Evolutionary conservation across 202 grass and related monocot genomes (phyloP).

Genomic region (Saccharum hybrid): DNA sequence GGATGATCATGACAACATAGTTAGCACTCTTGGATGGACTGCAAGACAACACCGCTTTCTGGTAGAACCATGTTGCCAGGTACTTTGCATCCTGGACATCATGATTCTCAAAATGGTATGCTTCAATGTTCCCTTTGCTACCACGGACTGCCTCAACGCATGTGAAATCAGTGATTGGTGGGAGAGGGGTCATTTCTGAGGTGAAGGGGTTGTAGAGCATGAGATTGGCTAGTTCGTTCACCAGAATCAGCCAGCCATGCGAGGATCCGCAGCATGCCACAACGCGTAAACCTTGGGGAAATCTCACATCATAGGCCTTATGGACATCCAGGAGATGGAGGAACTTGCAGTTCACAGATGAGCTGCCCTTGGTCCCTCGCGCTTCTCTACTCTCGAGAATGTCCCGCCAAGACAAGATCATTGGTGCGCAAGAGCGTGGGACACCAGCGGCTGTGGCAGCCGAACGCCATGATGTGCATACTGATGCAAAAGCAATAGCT

Average conservation of each 20-base stretch:
- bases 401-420: not conserved
- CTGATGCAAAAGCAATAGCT: not conserved
- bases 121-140: not conserved
- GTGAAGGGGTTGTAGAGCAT: slow-evolving; percentile 23
- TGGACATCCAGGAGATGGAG: not conserved
- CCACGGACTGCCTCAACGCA: not conserved
- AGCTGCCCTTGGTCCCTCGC: not conserved
- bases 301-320: too few species aligned
- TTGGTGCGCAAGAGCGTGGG: not conserved
- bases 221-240: not conserved
- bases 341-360: slow-evolving; percentile 8
- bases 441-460: not conserved
- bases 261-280: slow-evolving; percentile 8
- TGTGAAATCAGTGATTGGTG: not conserved
- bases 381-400: not conserved
- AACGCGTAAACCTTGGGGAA: not conserved
- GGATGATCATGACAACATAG: slow-evolving; percentile 4
- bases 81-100: fast-evolving
- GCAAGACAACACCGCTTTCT: not conserved
- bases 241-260: slow-evolving; percentile 7
- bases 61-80: not conserved
- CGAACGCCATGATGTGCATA: not conserved
- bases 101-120: not conserved
- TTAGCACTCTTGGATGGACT: not conserved
- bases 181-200: not conserved